Evolutionary conservation across 306 rosid genomes (phyloP).

Genomic region (Herpetospermum pedunculosum): DNA sequence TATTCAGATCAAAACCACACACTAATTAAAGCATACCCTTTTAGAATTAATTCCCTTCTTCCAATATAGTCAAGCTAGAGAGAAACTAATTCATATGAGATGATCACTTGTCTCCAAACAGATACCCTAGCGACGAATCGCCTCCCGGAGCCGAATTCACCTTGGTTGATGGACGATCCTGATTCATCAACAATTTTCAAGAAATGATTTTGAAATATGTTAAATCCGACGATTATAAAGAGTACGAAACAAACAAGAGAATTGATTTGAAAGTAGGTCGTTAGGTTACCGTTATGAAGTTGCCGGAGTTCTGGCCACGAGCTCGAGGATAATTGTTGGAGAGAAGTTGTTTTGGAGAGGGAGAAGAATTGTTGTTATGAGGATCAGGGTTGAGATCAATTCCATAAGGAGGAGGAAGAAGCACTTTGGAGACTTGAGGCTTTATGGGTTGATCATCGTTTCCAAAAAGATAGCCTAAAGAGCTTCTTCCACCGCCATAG

Average conservation of each 20-base stretch:
- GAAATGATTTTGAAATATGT: not conserved
- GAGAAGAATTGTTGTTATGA: not conserved
- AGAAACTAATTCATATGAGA: not conserved
- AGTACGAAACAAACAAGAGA: too few species aligned
- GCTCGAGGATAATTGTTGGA: constrained; percentile 34
- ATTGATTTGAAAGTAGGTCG: not conserved
- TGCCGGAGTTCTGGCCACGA: constrained; percentile 40
- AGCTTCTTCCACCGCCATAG: constrained; percentile 61
- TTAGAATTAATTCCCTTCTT: not conserved
- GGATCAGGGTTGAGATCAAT: not conserved
- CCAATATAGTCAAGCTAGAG: not conserved
- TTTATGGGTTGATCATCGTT: constrained; percentile 38
- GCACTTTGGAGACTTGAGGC: constrained; percentile 20
- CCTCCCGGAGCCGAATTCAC: constrained; percentile 77
- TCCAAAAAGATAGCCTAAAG: constrained; percentile 60
- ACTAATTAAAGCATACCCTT: not conserved
- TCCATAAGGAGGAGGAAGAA: constrained; percentile 29
- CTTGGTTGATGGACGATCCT: constrained; percentile 75
- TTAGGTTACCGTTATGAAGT: constrained; percentile 47
- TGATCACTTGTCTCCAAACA: constrained; percentile 75
- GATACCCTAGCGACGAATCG: constrained; percentile 74
- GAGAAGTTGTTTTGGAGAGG: constrained; percentile 18
- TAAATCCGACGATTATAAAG: too few species aligned
- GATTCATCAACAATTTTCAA: constrained; percentile 4
- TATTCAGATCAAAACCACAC: not conserved